Base-by-base conservation (phyloP, 2,329 filamentous ascomycete genomes). In the Stagonosporopsis vannaccii region DNA sequence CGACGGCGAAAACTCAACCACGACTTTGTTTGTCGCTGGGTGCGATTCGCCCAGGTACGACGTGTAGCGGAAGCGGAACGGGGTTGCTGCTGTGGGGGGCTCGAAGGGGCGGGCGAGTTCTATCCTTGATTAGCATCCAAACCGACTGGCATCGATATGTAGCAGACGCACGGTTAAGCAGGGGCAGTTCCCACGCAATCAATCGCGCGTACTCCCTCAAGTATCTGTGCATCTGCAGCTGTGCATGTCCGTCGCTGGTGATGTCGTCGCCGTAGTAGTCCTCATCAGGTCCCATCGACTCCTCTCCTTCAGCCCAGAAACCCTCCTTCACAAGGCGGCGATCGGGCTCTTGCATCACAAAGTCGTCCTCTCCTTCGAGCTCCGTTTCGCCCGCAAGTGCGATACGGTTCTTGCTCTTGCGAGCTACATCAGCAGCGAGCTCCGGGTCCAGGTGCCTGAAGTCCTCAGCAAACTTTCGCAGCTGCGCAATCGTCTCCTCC, bases 31-130 rank as follows among this genome's bases (percentile, higher is more conserved):
- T 77, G 92, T 87, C 2, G 94, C 92, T 0, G 95, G 94, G 79
- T 99, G 96, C 52, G 85, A 82, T 78, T 98, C 95, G 69, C 94
- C 94, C 84, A 99, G 89, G 79, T 98, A 98, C 33, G 90, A 93
- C 15, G 95, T 99, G 81, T 97, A 97, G 69, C 95, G 89, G 87
- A 97, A 99, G 69, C 94, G 90, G 55, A 99, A 86, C 41, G 92
- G 53, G 2, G 47, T 51, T 15, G 42, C n/a, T 11, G 48, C 42
- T 9, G 53, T 51, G 25, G 53, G 53, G 28, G 53, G 53, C 58
- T 83, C 79, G 75, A 97, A 98, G 17, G 91, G 89, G 77, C 91
- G 91, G 51, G 91, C 89, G 60, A 95, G 85, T 74, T 94, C 91
- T 97, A 71, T 47, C 26, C 1, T 15, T 15, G 4, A 20, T 41